These are phyloP conservation scores for Trypanosoma caninum DNA, from an alignment of 208 protist species.

Conservation along the genomic window DNA sequence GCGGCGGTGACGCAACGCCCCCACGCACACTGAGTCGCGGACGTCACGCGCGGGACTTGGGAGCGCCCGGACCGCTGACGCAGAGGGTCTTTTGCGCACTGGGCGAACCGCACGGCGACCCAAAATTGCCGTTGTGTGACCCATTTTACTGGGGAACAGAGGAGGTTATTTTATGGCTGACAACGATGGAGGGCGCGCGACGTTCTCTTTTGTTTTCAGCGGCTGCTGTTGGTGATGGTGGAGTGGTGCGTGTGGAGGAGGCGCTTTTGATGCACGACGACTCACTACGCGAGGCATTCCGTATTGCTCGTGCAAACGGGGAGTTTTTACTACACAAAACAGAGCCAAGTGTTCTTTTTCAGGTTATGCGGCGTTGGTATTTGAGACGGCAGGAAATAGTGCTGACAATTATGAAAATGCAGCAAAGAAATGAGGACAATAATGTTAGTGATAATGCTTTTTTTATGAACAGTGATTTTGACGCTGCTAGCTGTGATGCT, in stretches of 20 bases:
- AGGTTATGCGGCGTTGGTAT: conserved; percentile 80
- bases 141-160: conserved; percentile 69
- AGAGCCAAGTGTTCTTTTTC: conserved; percentile 59
- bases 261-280: conserved; percentile 44
- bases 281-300: conserved; percentile 68
- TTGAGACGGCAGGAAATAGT: conserved; percentile 48
- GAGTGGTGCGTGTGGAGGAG: neutral
- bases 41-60: neutral
- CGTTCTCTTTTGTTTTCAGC: neutral
- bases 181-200: conserved; percentile 30
- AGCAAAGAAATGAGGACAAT: conserved; percentile 5
- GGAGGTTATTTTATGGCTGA: conserved; percentile 51
- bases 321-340: conserved; percentile 69
- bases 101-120: conserved; percentile 46
- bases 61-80: conserved; percentile 7
- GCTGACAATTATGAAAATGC: conserved; percentile 23
- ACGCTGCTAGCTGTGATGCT: too few relatives aligned
- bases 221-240: neutral
- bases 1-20: neutral
- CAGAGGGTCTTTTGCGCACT: conserved; percentile 19
- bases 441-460: neutral
- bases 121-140: conserved; percentile 41
- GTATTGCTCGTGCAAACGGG: conserved; percentile 52
- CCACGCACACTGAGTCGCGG: neutral
- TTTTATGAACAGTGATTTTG: too few relatives aligned